Evolutionary conservation across 768 basidiomycete genomes (phyloP).

Genomic region (Termitomyces heimii): DNA sequence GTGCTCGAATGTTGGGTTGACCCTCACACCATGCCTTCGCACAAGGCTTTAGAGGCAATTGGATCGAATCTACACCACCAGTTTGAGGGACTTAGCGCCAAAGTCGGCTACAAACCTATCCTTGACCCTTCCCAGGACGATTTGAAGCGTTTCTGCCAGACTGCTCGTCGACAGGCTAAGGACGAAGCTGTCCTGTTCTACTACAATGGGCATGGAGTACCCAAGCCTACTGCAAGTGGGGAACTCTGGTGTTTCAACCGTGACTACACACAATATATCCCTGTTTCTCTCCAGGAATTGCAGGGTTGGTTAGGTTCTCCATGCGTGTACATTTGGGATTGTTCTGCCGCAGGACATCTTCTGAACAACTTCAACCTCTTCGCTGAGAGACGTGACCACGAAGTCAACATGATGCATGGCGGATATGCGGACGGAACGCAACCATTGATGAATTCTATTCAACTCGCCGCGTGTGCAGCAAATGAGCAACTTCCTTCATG

Average conservation of each 20-base stretch:
- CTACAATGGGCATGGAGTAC: conserved; percentile 98
- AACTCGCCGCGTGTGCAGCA: conserved; percentile 90
- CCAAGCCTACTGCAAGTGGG: conserved; percentile 90
- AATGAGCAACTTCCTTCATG: conserved; percentile 91
- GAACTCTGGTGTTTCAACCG: conserved; percentile 99
- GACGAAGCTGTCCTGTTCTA: conserved; percentile 94
- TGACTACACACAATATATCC: conserved; percentile 97
- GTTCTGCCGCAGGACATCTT: conserved; percentile 94
- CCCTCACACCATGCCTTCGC: conserved; percentile 85
- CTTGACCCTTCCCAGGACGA: conserved; percentile 95
- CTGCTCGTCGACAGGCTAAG: conserved; percentile 81
- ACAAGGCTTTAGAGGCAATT: conserved; percentile 91
- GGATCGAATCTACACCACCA: conserved; percentile 91
- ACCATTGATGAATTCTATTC: conserved; percentile 83
- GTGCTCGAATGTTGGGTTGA: conserved; percentile 97
- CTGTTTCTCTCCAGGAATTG: conserved; percentile 89
- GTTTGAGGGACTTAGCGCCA: conserved; percentile 91
- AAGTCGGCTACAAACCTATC: conserved; percentile 91
- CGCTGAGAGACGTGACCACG: conserved; percentile 70
- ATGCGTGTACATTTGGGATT: conserved; percentile 98
- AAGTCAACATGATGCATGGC: conserved; percentile 50
- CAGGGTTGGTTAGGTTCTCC: conserved; percentile 94
- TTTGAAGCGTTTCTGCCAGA: conserved; percentile 79
- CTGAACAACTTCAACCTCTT: conserved; percentile 83
- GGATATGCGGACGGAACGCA: conserved; percentile 56